Evolutionary conservation across 202 grass and related monocot genomes (phyloP).

Genomic region (Panicum hallii): DNA sequence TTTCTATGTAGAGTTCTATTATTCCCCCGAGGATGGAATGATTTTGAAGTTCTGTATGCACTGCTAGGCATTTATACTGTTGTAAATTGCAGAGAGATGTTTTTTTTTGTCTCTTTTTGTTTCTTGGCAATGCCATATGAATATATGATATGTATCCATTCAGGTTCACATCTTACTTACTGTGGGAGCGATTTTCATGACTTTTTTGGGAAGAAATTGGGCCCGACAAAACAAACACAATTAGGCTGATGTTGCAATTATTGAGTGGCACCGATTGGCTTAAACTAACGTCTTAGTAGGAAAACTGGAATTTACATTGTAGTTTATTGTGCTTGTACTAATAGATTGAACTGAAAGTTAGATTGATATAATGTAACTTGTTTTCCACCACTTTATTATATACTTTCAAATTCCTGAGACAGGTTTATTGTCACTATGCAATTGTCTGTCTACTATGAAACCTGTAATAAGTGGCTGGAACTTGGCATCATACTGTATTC

Average conservation of each 20-base stretch:
- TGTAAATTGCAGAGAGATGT: neutral
- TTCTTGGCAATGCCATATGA: neutral
- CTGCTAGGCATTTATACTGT: neutral
- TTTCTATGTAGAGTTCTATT: neutral
- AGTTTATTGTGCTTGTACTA: neutral
- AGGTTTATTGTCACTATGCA: slow-evolving; percentile 1
- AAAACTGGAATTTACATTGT: neutral
- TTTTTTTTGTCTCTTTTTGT: neutral
- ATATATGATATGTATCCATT: neutral
- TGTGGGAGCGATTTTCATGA: neutral
- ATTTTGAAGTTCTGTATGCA: neutral
- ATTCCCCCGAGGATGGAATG: neutral
- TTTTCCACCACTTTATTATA: neutral
- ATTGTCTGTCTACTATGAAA: slow-evolving; percentile 11
- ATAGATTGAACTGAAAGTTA: slow-evolving; percentile 13
- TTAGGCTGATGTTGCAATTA: neutral
- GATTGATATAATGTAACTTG: neutral
- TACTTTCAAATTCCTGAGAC: neutral
- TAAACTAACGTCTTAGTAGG: neutral
- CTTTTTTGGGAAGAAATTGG: neutral
- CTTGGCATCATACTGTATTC: slow-evolving; percentile 9
- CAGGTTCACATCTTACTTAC: neutral
- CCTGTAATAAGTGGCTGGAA: neutral
- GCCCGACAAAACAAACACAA: neutral
- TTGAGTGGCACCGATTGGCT: slow-evolving; percentile 2